Evolutionary conservation across 2,329 filamentous ascomycete genomes (phyloP), one percentile per base, ranked within the genome.

Genomic region (Alternaria arbusti): DNA sequence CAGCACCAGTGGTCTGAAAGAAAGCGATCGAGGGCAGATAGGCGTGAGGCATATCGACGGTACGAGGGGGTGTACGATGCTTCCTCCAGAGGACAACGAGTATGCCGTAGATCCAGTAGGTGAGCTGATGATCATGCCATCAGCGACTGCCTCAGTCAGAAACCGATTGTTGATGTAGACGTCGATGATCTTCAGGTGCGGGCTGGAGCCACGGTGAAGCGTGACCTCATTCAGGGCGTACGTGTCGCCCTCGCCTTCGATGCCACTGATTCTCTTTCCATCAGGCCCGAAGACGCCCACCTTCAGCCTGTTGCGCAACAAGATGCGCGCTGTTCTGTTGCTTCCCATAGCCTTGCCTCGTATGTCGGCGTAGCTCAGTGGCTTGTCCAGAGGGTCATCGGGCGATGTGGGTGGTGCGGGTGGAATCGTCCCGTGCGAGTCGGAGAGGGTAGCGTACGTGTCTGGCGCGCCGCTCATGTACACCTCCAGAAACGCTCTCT

Each of bases 91-190:
- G 68, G 91, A 96, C n/a, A 99, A 86, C 63, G 91, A 96, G 83
- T 99, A 99, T 0, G 96, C 96, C 0, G 96, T 99, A 44, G 92
- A 96, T 3, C 96, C 96, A 0, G 96, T 99, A 0, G 96, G 96
- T 0, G 95, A 97, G 67, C 91, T 94, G 62, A 98, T 89, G 47
- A 98, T 91, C 79, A 99, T 96, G 54, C 96, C 96, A 78, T 99
- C 96, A 1, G 94, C 95, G 12, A 97, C 94, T 1, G 93, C 95
- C 78, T 97, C 94, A 2, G 96, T 99, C 49, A 99, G 84, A 73
- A 96, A 96, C 58, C 93, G 89, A 32, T 92, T 91, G 72, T 94
- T 94, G 63, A 98, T 91, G 74, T 90, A 96, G 46, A 99, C 92
- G 74, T 97, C 93, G 70, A 99, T 92, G 69, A 97, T 90, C 40